These are phyloP conservation scores for Pleurotus salmoneostramineus DNA, from an alignment of 768 basidiomycete species.

Conservation along the genomic window DNA sequence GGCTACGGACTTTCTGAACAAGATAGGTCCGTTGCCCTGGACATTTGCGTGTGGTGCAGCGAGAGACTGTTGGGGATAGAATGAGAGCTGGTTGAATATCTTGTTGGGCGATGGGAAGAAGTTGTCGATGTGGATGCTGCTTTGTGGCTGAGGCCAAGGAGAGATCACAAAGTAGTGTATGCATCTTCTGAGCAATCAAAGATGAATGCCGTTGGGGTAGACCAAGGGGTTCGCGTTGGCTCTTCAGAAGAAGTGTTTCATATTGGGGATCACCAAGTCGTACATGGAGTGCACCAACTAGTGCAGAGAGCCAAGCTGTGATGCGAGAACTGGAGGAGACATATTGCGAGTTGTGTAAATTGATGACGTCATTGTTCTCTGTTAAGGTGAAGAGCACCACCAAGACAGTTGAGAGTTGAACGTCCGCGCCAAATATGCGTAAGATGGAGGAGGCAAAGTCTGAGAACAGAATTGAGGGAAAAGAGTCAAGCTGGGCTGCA, in stretches of 20 bases:
- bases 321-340: background rate
- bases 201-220: too few species aligned
- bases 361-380: slow-evolving; percentile 11
- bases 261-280: background rate
- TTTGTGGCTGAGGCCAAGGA: too few species aligned
- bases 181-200: too few species aligned
- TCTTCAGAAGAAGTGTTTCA: background rate
- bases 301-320: background rate
- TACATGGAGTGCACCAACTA: background rate
- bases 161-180: too few species aligned
- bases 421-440: slow-evolving; percentile 10
- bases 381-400: slow-evolving; percentile 11
- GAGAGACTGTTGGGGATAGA: slow-evolving; percentile 12
- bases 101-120: background rate
- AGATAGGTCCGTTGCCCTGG: slow-evolving; percentile 6
- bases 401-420: slow-evolving; percentile 13
- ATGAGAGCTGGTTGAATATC: slow-evolving; percentile 9
- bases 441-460: slow-evolving; percentile 5
- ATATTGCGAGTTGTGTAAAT: slow-evolving; percentile 12
- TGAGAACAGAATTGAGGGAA: slow-evolving; percentile 1
- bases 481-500: slow-evolving; percentile 1
- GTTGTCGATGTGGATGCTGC: background rate
- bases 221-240: too few species aligned
- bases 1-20: slow-evolving; percentile 4
- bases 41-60: slow-evolving; percentile 11